Conservation (phyloP, 352 stramenopile species). For the Sclerospora graminicola region DNA sequence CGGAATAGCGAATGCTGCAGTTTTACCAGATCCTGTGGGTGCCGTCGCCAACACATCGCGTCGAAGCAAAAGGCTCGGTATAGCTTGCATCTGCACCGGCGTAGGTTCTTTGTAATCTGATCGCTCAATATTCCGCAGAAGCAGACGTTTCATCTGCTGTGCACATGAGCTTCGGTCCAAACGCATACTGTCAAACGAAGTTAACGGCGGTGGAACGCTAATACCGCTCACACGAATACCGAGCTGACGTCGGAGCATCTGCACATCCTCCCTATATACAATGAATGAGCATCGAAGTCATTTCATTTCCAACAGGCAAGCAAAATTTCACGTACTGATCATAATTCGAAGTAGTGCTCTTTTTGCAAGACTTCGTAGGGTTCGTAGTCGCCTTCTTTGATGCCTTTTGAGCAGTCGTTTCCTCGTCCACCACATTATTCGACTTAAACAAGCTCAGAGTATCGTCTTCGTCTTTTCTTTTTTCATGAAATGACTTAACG, state of each 20-base stretch:
- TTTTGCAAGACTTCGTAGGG: constrained; percentile 21
- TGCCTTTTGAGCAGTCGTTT: constrained; percentile 1
- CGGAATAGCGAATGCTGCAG: constrained; percentile 95
- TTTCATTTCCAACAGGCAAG: background rate
- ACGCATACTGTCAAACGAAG: constrained; percentile 63
- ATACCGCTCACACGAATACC: constrained; percentile 68
- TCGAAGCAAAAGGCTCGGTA: constrained; percentile 80
- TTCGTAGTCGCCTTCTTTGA: constrained; percentile 14
- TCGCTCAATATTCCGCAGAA: constrained; percentile 76
- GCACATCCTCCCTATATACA: constrained; percentile 34
- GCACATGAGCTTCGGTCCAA: constrained; percentile 29
- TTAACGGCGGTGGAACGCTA: constrained; percentile 57
- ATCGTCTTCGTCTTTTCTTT: constrained; percentile 25
- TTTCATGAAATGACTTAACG: constrained; percentile 14
- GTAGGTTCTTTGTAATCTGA: constrained; percentile 98
- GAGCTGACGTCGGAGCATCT: constrained; percentile 66
- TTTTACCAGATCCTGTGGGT: constrained; percentile 97
- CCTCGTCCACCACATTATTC: constrained; percentile 9
- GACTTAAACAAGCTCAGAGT: constrained; percentile 48
- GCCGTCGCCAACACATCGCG: constrained; percentile 94
- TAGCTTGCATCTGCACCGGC: constrained; percentile 97
- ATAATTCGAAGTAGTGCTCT: constrained; percentile 5
- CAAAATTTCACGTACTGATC: constrained; percentile 16
- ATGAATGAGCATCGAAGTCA: background rate
- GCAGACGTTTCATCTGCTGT: constrained; percentile 49